Base-by-base conservation (phyloP, 1,284 basidiomycete genomes). In the Cutaneotrichosporon arboriforme region DNA sequence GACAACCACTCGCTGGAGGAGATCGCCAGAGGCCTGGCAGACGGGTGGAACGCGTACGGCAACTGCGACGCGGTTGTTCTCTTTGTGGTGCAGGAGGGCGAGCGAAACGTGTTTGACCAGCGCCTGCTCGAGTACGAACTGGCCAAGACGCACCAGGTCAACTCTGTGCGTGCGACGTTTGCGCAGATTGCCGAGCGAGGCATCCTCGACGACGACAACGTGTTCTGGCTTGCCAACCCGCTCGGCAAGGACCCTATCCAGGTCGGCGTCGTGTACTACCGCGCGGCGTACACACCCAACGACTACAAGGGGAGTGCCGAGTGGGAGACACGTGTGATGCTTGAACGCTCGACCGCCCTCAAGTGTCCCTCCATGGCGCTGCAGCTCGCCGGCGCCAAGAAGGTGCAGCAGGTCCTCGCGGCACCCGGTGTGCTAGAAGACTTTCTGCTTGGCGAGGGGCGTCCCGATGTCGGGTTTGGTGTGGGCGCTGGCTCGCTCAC, bases 41-140 rank as follows among this genome's bases (percentile, higher is more conserved):
- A 82, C 23, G 93, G 85, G 0, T 92, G 96, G 72, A 74, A 77
- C 42, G 84, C 84, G 10, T 97, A 94, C 67, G 80, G 59, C 10
- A 60, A 52, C 36, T 48, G 56, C 20, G 59, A 66, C 2, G 67
- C 72, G 1, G 67, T 64, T 13, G 62, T 98, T 17, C 78, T 98
- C 2, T 92, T 97, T 63, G 89, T 97, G 4, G 84, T 91, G 0
- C 93, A 96, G 68, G 81, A 84, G 8, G 81, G 83, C 22, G 96
- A 98, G 72, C 81, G 93, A n/a, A 98, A 98, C 69, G 82, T 94
- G 0, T 98, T 97, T 68, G 94, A 98, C 69, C 96, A 98, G 72
- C 81, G 86, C 4, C 84, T 82, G 75, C 74, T 98, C 14, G 90
- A 97, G 73, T 94, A 90, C 62, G 84, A 88, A 58, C 78, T 90